Conservation (phyloP, 495 filamentous ascomycete genomes). For the Diplogelasinospora grovesii region DNA sequence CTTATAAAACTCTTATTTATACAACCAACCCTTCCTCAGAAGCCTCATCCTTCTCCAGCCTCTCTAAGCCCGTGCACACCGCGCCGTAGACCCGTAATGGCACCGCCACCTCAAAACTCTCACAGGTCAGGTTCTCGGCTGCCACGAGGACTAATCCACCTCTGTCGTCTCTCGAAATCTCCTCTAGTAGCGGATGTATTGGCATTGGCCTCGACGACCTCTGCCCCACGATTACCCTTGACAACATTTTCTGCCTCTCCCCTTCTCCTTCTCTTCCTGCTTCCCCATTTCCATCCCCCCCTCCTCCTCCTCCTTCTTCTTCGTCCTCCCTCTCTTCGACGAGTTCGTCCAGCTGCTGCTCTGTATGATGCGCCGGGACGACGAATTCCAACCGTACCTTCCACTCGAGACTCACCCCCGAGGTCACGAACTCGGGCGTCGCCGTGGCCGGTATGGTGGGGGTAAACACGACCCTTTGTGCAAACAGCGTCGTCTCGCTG, state of each 20-base stretch:
- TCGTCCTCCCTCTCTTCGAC: constrained; percentile 7
- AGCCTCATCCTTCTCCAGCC: constrained; percentile 42
- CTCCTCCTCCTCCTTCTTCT: constrained; percentile 11
- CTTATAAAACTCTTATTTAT: too few species aligned
- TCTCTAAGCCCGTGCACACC: constrained; percentile 37
- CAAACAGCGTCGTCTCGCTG: constrained; percentile 74
- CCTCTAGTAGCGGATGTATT: constrained; percentile 46
- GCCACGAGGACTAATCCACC: constrained; percentile 61
- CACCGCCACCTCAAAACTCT: constrained; percentile 84
- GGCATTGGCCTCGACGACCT: not conserved
- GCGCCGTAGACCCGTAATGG: constrained; percentile 80
- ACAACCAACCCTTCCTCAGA: constrained; percentile 42
- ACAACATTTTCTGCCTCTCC: constrained; percentile 4
- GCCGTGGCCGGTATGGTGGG: constrained; percentile 72
- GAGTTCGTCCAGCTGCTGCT: not conserved
- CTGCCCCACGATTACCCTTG: not conserved
- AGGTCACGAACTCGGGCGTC: constrained; percentile 86
- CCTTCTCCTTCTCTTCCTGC: not conserved
- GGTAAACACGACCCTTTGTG: constrained; percentile 68
- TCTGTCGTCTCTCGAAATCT: constrained; percentile 63
- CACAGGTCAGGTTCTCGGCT: constrained; percentile 68
- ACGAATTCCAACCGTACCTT: constrained; percentile 85
- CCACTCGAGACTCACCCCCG: constrained; percentile 79
- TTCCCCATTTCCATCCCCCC: too few species aligned
- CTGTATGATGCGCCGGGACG: constrained; percentile 34